A percentile compares a stretch with the other conserved stretches of the same genome.
These are phyloP conservation scores for Acaromyces ingoldii DNA, from an alignment of 1,284 basidiomycete genomes.

Conservation along the genomic window DNA sequence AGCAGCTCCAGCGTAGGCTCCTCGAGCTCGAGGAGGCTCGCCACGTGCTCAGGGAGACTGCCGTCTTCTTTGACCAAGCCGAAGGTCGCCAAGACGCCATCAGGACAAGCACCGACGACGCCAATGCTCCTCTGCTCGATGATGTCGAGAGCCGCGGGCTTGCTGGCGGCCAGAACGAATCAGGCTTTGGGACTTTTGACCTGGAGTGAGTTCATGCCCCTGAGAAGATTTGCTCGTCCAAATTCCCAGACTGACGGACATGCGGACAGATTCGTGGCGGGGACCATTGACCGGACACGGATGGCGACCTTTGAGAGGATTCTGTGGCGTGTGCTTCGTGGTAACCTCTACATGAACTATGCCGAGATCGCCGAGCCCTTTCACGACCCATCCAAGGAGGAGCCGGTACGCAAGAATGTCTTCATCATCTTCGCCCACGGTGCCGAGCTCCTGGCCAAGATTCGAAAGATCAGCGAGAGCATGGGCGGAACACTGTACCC, in stretches of 20 bases:
- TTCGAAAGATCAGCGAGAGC: constrained; percentile 94
- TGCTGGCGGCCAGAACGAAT: constrained; percentile 54
- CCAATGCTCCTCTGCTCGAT: constrained; percentile 81
- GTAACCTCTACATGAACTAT: constrained; percentile 99
- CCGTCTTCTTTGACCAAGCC: constrained; percentile 91
- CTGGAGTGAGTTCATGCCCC: constrained; percentile 54
- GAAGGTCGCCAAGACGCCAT: constrained; percentile 69
- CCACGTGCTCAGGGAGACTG: constrained; percentile 89
- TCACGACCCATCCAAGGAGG: constrained; percentile 68
- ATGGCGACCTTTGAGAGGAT: constrained; percentile 94
- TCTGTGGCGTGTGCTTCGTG: constrained; percentile 93
- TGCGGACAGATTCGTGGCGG: constrained; percentile 77
- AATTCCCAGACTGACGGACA: constrained; percentile 3
- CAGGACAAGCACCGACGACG: constrained; percentile 75
- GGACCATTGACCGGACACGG: constrained; percentile 88
- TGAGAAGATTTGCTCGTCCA: constrained; percentile 8
- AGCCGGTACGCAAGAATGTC: constrained; percentile 70
- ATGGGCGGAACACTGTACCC: constrained; percentile 97
- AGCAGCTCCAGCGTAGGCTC: constrained; percentile 77
- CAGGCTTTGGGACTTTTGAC: constrained; percentile 61
- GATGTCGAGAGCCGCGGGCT: constrained; percentile 66
- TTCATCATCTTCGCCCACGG: constrained; percentile 99
- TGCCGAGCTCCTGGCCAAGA: constrained; percentile 85
- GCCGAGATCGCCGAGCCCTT: constrained; percentile 87
- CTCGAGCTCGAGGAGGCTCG: constrained; percentile 82